Conservation (phyloP, 202 grass and related monocot genomes). For the Schoenoplectus tabernaemontani region DNA sequence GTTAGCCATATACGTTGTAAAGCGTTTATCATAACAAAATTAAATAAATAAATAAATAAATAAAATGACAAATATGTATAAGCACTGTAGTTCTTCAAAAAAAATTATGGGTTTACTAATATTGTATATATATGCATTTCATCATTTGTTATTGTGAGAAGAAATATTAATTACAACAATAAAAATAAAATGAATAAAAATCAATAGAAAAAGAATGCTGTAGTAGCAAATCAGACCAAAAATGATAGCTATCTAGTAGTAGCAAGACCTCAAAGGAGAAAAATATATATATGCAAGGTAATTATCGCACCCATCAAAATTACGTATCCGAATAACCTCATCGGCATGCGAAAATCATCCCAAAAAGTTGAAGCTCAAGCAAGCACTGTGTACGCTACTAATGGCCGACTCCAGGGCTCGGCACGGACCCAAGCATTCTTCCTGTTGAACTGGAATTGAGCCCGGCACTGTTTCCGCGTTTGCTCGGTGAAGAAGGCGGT, state of each 20-base stretch:
- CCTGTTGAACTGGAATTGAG: neutral
- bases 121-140: neutral
- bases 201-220: neutral
- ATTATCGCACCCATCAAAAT: neutral
- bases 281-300: no score
- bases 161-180: constrained; percentile 10
- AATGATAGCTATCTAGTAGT: constrained; percentile 1
- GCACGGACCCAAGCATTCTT: neutral
- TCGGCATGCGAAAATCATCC: neutral
- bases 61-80: neutral
- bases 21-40: neutral
- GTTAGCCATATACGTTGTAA: no score
- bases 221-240: constrained; percentile 5
- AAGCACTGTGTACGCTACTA: neutral
- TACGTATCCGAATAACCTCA: neutral
- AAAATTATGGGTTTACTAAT: neutral
- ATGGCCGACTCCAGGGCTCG: constrained; percentile 5
- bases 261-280: neutral
- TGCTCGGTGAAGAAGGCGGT: neutral
- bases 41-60: neutral
- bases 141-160: neutral
- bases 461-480: neutral
- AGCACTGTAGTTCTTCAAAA: neutral
- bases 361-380: neutral
- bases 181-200: constrained; percentile 17